Evolutionary conservation across 352 stramenopile genomes (phyloP).

Genomic region (Phytopythium montanum): DNA sequence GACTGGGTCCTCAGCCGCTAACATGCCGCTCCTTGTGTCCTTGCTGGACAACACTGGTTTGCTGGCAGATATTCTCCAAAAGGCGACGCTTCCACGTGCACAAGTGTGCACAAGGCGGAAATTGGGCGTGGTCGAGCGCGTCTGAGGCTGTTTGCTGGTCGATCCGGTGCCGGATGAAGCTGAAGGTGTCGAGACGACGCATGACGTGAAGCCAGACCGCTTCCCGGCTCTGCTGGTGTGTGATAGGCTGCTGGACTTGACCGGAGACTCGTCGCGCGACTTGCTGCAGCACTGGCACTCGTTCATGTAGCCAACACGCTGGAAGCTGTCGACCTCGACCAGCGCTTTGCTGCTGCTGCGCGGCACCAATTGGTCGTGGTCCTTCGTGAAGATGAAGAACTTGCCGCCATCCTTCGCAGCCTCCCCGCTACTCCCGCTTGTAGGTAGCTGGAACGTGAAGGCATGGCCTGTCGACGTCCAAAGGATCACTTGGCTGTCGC

Average conservation of each 20-base stretch:
- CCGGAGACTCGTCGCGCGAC: neutral
- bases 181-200: conserved; percentile 16
- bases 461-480: conserved; percentile 69
- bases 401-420: conserved; percentile 33
- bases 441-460: conserved; percentile 42
- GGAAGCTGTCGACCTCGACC: conserved; percentile 39
- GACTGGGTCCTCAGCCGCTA: neutral
- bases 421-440: conserved; percentile 14
- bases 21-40: neutral
- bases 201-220: conserved; percentile 47
- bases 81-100: conserved; percentile 40
- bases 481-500: conserved; percentile 53
- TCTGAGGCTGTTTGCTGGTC: neutral
- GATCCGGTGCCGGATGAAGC: neutral
- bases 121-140: neutral
- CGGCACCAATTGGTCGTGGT: conserved; percentile 77
- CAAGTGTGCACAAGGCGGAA: conserved; percentile 59
- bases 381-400: conserved; percentile 83
- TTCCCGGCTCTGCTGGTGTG: neutral
- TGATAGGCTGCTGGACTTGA: neutral
- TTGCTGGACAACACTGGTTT: conserved; percentile 6
- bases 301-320: conserved; percentile 50
- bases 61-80: conserved; percentile 40
- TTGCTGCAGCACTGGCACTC: conserved; percentile 50
- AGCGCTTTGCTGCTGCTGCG: conserved; percentile 65